Conservation (phyloP, 2,329 filamentous ascomycete species). For the Chalara sp. region DNA sequence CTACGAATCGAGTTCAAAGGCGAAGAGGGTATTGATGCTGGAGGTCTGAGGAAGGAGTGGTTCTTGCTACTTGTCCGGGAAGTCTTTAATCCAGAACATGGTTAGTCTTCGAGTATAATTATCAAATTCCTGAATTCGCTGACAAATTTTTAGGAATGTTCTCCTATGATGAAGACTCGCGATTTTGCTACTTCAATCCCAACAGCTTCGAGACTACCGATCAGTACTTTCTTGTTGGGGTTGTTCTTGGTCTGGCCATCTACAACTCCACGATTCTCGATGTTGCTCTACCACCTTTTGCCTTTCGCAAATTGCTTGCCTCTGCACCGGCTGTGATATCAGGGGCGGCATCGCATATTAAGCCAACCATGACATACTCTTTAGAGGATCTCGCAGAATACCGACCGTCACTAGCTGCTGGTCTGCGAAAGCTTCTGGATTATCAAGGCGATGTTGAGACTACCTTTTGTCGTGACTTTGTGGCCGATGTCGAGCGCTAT, state of each 20-base stretch:
- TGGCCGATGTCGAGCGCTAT: slow-evolving; percentile 70
- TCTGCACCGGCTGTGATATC: slow-evolving; percentile 59
- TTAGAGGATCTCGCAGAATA: slow-evolving; percentile 80
- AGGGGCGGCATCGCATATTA: slow-evolving; percentile 48
- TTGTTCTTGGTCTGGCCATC: slow-evolving; percentile 81
- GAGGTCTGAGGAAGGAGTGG: slow-evolving; percentile 89
- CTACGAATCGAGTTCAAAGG: slow-evolving; percentile 78
- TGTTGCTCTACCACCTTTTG: slow-evolving; percentile 79
- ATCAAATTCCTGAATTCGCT: slow-evolving; percentile 1
- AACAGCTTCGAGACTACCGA: slow-evolving; percentile 85
- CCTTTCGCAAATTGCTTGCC: slow-evolving; percentile 79
- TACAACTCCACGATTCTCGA: slow-evolving; percentile 94
- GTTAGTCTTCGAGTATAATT: slow-evolving; percentile 33
- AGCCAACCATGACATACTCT: slow-evolving; percentile 62
- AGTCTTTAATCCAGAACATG: slow-evolving; percentile 85
- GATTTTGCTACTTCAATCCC: slow-evolving; percentile 90
- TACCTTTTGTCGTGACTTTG: slow-evolving; percentile 77
- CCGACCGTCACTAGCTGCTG: slow-evolving; percentile 66
- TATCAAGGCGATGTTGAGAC: slow-evolving; percentile 78
- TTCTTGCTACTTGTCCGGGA: slow-evolving; percentile 83
- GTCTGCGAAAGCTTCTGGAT: slow-evolving; percentile 69
- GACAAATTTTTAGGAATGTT: slow-evolving; percentile 62
- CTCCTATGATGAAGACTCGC: slow-evolving; percentile 83
- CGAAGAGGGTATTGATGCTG: slow-evolving; percentile 87
- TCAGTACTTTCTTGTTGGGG: slow-evolving; percentile 85